phyloP scores from a whole-genome alignment of 2,329 filamentous ascomycete genomes.

The Aspergillus ibericus region DNA sequence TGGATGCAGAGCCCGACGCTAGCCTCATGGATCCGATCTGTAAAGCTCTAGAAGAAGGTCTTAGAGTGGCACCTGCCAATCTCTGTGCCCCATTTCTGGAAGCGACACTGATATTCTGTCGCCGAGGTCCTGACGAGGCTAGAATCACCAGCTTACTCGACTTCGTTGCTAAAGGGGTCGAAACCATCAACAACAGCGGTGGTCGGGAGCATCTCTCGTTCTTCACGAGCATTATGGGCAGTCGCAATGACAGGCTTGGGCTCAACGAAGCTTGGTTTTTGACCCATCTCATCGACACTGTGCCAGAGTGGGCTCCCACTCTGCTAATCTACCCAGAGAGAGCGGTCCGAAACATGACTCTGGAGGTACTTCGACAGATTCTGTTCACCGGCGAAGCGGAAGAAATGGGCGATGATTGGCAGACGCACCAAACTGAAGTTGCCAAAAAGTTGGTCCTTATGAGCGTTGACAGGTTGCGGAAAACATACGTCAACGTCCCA shows the following conservation, averaged over 20 bases:
- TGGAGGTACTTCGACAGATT: slow-evolving; percentile 44
- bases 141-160: slow-evolving; percentile 41
- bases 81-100: slow-evolving; percentile 58
- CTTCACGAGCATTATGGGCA: slow-evolving; percentile 54
- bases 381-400: slow-evolving; percentile 42
- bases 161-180: slow-evolving; percentile 47
- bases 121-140: slow-evolving; percentile 36
- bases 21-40: slow-evolving; percentile 52
- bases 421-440: slow-evolving; percentile 27
- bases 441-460: slow-evolving; percentile 34
- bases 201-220: slow-evolving; percentile 52
- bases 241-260: slow-evolving; percentile 39
- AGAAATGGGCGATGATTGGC: slow-evolving; percentile 28
- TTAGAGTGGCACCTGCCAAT: slow-evolving; percentile 53
- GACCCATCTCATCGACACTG: slow-evolving; percentile 39
- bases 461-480: slow-evolving; percentile 36
- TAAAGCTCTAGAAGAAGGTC: slow-evolving; percentile 54
- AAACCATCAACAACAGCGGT: slow-evolving; percentile 50
- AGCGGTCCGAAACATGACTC: slow-evolving; percentile 46
- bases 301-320: slow-evolving; percentile 53
- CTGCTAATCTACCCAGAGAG: slow-evolving; percentile 54
- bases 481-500: slow-evolving; percentile 29
- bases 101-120: slow-evolving; percentile 57
- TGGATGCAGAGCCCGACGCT: slow-evolving; percentile 54
- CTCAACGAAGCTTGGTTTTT: slow-evolving; percentile 37